phyloP scores from a whole-genome alignment of 306 rosid genomes.

The Cyamopsis tetragonoloba region DNA sequence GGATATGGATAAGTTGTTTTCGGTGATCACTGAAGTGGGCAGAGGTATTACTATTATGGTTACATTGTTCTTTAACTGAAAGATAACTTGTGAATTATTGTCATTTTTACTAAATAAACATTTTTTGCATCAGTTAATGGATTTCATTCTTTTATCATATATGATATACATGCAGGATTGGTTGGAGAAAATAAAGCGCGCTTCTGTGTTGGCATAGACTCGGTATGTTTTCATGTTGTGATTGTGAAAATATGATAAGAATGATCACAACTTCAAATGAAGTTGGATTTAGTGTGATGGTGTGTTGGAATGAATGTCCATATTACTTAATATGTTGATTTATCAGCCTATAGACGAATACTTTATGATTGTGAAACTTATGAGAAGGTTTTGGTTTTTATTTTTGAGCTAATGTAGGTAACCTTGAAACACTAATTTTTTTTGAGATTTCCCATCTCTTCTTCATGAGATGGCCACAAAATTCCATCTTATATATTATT shows the following conservation, averaged over 20 bases:
- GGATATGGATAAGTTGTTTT: conserved; percentile 52
- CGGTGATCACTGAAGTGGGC: conserved; percentile 49
- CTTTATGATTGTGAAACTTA: conserved; percentile 8
- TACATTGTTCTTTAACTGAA: background rate
- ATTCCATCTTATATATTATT: background rate
- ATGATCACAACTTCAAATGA: conserved; percentile 8
- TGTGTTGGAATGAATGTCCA: background rate
- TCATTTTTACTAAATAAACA: background rate
- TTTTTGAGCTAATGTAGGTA: conserved; percentile 5
- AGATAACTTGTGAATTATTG: background rate
- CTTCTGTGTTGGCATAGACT: conserved; percentile 70
- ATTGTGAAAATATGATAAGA: background rate
- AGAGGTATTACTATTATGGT: conserved; percentile 57
- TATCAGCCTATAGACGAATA: background rate
- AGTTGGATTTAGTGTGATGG: conserved; percentile 1
- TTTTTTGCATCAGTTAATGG: background rate
- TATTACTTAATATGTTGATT: background rate
- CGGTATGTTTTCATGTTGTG: conserved; percentile 41
- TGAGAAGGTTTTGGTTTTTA: background rate
- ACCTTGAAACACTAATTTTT: conserved; percentile 2
- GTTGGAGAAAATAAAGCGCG: conserved; percentile 51
- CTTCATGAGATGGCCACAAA: background rate
- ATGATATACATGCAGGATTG: conserved; percentile 48
- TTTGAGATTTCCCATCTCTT: background rate
- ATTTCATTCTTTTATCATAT: background rate